These are phyloP conservation scores for Tulasnella sp. DNA, from an alignment of 768 basidiomycete species.

Conservation along the genomic window DNA sequence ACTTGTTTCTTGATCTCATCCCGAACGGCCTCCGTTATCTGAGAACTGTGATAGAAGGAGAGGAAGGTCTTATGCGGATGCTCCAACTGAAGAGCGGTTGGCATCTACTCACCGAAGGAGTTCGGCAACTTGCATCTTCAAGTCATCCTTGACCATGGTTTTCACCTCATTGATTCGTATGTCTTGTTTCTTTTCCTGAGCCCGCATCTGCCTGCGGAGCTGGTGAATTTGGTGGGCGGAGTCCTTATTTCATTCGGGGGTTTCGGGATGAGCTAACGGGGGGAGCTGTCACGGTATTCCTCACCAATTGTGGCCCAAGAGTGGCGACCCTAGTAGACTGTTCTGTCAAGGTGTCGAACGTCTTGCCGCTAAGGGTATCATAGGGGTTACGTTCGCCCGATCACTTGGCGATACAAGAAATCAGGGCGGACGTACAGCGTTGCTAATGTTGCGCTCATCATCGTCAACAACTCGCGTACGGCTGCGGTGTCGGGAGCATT, in stretches of 20 bases:
- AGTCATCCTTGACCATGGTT: conserved; percentile 40
- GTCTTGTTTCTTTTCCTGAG: conserved; percentile 31
- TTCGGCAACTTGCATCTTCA: conserved; percentile 46
- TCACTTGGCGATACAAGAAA: neutral
- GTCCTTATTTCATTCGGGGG: neutral
- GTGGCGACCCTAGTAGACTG: conserved; percentile 48
- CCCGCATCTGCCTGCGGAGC: conserved; percentile 42
- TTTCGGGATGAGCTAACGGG: neutral
- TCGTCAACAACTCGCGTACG: conserved; percentile 46
- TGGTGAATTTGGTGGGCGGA: conserved; percentile 43
- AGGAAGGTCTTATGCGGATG: neutral
- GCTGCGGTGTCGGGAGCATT: conserved; percentile 42
- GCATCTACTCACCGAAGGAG: conserved; percentile 37
- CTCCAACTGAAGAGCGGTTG: neutral
- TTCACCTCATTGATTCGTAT: conserved; percentile 41
- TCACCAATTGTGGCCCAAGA: conserved; percentile 47
- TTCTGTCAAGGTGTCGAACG: conserved; percentile 48
- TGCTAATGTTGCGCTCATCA: conserved; percentile 47
- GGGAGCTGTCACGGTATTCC: conserved; percentile 40
- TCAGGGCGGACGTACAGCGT: conserved; percentile 35
- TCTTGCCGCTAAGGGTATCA: conserved; percentile 35
- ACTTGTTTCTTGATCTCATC: conserved; percentile 37
- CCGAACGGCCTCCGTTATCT: conserved; percentile 19
- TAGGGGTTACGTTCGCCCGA: neutral
- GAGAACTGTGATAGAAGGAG: conserved; percentile 5